These are phyloP conservation scores for Agaricus bisporus DNA, from an alignment of 768 basidiomycete genomes.

Conservation along the genomic window DNA sequence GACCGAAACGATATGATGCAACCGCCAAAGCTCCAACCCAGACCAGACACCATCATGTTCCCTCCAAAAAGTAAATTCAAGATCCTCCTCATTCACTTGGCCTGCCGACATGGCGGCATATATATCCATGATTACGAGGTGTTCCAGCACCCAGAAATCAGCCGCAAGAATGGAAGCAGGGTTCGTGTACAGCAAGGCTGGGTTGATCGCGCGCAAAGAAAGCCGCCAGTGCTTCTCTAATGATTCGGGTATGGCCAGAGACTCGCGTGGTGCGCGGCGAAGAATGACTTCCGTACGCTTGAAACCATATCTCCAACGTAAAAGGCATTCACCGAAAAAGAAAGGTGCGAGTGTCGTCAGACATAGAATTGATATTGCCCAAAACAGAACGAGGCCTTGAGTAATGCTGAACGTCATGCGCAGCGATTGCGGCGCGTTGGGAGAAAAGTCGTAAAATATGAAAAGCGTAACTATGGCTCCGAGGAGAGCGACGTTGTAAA, in stretches of 20 bases:
- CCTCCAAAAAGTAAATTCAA: slow-evolving; percentile 27
- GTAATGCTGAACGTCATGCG: slow-evolving; percentile 19
- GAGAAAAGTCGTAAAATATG: slow-evolving; percentile 15
- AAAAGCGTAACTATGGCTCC: slow-evolving; percentile 14
- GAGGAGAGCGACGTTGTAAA: slow-evolving; percentile 20
- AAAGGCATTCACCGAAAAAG: slow-evolving; percentile 27
- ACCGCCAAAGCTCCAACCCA: slow-evolving; percentile 24
- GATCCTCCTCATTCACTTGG: slow-evolving; percentile 19
- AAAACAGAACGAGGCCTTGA: slow-evolving; percentile 20
- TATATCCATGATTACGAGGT: slow-evolving; percentile 23
- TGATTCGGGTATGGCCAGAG: slow-evolving; percentile 6
- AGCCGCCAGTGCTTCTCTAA: slow-evolving; percentile 20
- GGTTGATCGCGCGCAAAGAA: slow-evolving; percentile 22
- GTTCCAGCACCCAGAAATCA: slow-evolving; percentile 26
- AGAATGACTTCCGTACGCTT: slow-evolving; percentile 25
- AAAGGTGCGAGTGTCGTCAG: slow-evolving; percentile 25
- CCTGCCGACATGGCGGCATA: slow-evolving; percentile 18
- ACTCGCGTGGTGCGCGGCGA: slow-evolving; percentile 18
- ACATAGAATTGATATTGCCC: slow-evolving; percentile 21
- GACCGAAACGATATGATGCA: slow-evolving; percentile 23
- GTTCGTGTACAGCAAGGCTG: slow-evolving; percentile 21
- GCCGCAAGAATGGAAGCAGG: slow-evolving; percentile 23
- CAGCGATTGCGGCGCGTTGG: slow-evolving; percentile 14
- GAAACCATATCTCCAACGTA: slow-evolving; percentile 24
- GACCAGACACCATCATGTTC: slow-evolving; percentile 21